Percentiles rank a stretch among this genome's conserved stretches.
Conservation (phyloP, 805 yeast species). For the Myxozyma neglecta region DNA sequence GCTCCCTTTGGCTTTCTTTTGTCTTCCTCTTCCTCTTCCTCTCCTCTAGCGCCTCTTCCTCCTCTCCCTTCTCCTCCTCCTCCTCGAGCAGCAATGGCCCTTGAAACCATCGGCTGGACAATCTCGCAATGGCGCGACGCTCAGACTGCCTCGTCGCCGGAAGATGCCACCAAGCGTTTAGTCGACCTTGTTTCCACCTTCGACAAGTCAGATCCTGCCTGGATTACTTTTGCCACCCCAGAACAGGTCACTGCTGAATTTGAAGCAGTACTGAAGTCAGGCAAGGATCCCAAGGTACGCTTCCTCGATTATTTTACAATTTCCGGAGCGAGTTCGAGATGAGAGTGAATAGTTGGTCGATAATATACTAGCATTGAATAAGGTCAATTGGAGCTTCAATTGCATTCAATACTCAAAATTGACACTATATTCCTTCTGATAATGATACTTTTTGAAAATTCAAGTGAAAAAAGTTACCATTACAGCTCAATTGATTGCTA, state of each 20-base stretch:
- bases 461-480: background rate
- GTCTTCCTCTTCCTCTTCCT: background rate
- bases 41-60: background rate
- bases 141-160: slow-evolving; percentile 63
- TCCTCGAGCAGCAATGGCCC: slow-evolving; percentile 21
- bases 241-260: slow-evolving; percentile 75
- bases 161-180: slow-evolving; percentile 57
- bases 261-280: slow-evolving; percentile 61
- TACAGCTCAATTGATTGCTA: background rate
- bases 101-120: slow-evolving; percentile 67
- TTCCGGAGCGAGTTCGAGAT: background rate
- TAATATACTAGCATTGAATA: too few species aligned
- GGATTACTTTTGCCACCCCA: slow-evolving; percentile 76
- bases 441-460: background rate
- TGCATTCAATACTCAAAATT: background rate
- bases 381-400: too few species aligned
- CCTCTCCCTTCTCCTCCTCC: background rate
- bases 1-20: background rate
- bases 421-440: too few species aligned
- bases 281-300: slow-evolving; percentile 45
- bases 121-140: slow-evolving; percentile 72
- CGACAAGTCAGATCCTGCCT: slow-evolving; percentile 67
- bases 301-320: background rate
- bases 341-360: background rate
- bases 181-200: slow-evolving; percentile 41